Percentiles rank a stretch among this genome's conserved stretches.
Evolutionary conservation across 164 flowering plant species (phyloP).

Genomic region (Umbilicus rupestris): DNA sequence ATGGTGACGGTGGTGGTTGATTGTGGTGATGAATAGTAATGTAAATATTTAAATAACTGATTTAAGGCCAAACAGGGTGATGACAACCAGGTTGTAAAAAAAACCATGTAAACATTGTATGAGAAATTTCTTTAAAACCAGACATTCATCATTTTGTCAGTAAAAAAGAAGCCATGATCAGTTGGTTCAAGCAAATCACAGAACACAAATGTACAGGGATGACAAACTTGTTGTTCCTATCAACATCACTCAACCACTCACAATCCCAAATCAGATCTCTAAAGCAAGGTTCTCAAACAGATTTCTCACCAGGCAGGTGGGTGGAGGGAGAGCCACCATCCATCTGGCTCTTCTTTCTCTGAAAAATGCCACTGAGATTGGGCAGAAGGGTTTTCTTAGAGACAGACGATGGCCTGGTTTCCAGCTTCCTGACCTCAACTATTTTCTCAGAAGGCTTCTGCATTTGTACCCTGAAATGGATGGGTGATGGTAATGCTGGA

Average conservation of each 20-base stretch:
- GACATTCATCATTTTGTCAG: neutral
- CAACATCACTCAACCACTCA: neutral
- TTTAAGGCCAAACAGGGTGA: no score
- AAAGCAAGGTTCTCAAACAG: conserved; percentile 21
- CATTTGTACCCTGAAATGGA: conserved; percentile 25
- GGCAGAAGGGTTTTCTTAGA: conserved; percentile 55
- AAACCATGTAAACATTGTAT: no score
- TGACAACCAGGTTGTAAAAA: no score
- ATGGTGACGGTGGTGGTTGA: no score
- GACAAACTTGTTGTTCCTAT: neutral
- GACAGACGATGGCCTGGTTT: conserved; percentile 31
- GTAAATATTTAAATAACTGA: no score
- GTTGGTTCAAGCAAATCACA: neutral
- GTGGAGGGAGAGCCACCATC: conserved; percentile 66
- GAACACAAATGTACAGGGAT: conserved; percentile 2
- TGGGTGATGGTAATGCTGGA: conserved; percentile 27
- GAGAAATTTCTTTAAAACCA: no score
- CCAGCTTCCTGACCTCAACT: conserved; percentile 30
- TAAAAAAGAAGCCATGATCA: neutral
- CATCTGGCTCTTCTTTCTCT: conserved; percentile 47
- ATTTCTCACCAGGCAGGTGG: conserved; percentile 59
- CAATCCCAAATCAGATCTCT: neutral
- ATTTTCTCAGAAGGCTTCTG: conserved; percentile 22
- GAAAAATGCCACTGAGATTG: conserved; percentile 56
- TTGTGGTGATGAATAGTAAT: no score